Percentiles rank a stretch among this genome's conserved stretches.
phyloP scores from a whole-genome alignment of 495 filamentous ascomycete species.

The Penicillium roqueforti region DNA sequence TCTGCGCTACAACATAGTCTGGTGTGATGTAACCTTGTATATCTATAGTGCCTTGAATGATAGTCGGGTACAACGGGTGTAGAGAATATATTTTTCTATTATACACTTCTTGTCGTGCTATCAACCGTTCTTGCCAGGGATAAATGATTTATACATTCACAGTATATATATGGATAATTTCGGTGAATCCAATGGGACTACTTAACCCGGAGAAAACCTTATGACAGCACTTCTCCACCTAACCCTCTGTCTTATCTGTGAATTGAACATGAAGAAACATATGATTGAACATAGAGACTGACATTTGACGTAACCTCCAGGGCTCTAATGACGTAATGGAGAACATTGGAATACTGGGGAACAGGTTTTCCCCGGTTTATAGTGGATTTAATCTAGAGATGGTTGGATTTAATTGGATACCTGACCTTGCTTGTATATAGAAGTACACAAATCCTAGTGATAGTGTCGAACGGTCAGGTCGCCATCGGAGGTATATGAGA shows the following conservation, averaged over 20 bases:
- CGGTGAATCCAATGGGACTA: no score
- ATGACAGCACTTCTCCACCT: not conserved
- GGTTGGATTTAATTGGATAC: not conserved
- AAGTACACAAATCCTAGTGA: not conserved
- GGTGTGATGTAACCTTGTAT: no score
- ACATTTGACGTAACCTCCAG: not conserved
- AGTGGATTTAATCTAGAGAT: not conserved
- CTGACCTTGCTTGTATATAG: not conserved
- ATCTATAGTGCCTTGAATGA: no score
- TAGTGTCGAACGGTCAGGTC: not conserved
- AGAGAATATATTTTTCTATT: no score
- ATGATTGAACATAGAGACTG: not conserved
- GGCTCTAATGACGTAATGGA: not conserved
- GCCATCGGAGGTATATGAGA: not conserved
- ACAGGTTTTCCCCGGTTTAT: not conserved
- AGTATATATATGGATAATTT: no score
- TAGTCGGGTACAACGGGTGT: no score
- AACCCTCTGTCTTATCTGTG: not conserved
- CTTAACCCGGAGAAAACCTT: not conserved
- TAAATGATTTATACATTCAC: no score
- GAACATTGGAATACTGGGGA: not conserved
- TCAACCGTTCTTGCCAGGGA: no score
- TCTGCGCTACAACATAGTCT: no score
- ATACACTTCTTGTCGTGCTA: no score
- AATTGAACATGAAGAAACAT: not conserved